Base-by-base conservation (phyloP, 371 early-diverging fungal genomes). In the Mortierella sp. region DNA sequence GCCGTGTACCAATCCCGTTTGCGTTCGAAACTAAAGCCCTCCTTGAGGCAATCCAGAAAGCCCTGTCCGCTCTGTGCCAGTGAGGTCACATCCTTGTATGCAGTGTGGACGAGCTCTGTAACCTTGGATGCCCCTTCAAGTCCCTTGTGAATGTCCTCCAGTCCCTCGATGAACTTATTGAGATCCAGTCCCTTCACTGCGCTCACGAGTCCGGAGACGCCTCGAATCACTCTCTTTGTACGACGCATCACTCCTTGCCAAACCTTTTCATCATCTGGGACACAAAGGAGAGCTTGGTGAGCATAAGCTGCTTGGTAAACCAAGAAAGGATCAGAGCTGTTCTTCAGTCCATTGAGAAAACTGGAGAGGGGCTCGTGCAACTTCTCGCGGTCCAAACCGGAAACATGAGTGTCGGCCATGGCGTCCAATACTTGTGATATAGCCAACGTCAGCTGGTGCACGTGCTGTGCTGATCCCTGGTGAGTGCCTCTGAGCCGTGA, bases 301-400 rank as follows among this genome's bases (percentile, higher is more conserved):
- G 63, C 63, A 55, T 63, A 63, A 1, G 54, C 29, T 27, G 41
- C 63, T 25, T 55, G 44, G 29, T 48, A 55, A 29, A 29, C 21
- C 27, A 63, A 44, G 31, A 46, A 46, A 17, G 62, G 62, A 24
- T 61, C 62, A 8, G 53, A 17, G 13, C 27, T 54, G 17, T 22
- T 54, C 27, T 27, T 27, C 27, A 53, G 25, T 4, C n/a, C 47
- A 10, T 22, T 25, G 24, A 54, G 22, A 19, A 46, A 17, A 13
- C 14, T 29, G 10, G 21, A 25, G 12, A 61, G 40, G 10, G 54
- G 54, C 14, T 61, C 47, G 14, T 31, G 62, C 19, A 25, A 19
- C 31, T 24, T 14, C 1, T 46, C 47, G 7, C 62, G 62, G 16
- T 61, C 21, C 40, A 61, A 12, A 24, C 41, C 48, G 34, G 43